Conservation (phyloP, 2,329 filamentous ascomycete genomes). For the Dothideomycetes sp. region DNA sequence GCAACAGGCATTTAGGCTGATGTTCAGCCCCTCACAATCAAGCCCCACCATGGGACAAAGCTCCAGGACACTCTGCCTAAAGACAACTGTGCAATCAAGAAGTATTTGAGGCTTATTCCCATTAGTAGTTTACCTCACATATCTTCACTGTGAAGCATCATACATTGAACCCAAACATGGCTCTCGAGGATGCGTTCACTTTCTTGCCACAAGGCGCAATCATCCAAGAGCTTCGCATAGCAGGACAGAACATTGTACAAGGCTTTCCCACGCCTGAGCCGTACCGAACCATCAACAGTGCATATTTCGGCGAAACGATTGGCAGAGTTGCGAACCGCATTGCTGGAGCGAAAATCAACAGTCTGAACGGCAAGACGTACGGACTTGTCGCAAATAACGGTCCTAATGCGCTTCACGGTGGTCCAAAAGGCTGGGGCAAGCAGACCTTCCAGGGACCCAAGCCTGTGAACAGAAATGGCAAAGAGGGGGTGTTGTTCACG, state of each 20-base stretch:
- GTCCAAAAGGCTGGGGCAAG: slow-evolving; percentile 67
- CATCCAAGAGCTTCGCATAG: slow-evolving; percentile 70
- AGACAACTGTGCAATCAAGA: too few species aligned
- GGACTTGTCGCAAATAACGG: slow-evolving; percentile 65
- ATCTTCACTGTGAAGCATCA: not conserved
- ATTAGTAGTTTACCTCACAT: too few species aligned
- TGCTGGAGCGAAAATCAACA: slow-evolving; percentile 56
- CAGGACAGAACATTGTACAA: slow-evolving; percentile 75
- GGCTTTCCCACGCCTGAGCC: slow-evolving; percentile 66
- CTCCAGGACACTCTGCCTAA: too few species aligned
- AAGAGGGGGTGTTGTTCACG: slow-evolving; percentile 34
- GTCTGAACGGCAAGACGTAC: slow-evolving; percentile 63
- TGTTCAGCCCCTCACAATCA: not conserved
- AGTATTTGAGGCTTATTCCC: too few species aligned
- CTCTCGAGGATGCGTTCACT: slow-evolving; percentile 32
- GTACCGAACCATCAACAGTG: slow-evolving; percentile 63
- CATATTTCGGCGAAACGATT: slow-evolving; percentile 89
- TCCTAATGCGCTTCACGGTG: slow-evolving; percentile 51
- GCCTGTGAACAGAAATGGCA: slow-evolving; percentile 39
- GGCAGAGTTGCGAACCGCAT: slow-evolving; percentile 77
- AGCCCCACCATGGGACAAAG: not conserved
- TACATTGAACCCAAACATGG: slow-evolving; percentile 3
- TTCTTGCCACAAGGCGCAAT: slow-evolving; percentile 70
- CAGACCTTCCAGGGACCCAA: slow-evolving; percentile 62
- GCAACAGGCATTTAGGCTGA: not conserved